A percentile compares a stretch with the other conserved stretches of the same genome.
Conservation (phyloP, 2,329 filamentous ascomycete genomes). For the Xylariaceae sp. region DNA sequence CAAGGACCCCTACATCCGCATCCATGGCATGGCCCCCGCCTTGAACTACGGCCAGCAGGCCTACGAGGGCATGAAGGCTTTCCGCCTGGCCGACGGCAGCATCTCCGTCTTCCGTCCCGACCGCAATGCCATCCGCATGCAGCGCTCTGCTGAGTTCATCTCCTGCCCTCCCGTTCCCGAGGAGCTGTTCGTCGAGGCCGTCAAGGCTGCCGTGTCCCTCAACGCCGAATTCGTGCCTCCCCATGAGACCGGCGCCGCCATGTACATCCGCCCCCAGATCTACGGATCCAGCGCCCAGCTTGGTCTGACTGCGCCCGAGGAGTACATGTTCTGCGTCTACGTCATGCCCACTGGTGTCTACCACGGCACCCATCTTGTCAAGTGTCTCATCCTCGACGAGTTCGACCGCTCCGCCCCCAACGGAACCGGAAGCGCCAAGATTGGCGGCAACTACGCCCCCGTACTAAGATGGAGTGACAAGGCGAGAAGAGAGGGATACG, state of each 20-base stretch:
- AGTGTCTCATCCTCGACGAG: constrained; percentile 80
- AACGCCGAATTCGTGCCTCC: constrained; percentile 92
- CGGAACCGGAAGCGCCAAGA: constrained; percentile 85
- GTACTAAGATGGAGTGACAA: constrained; percentile 83
- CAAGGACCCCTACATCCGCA: constrained; percentile 72
- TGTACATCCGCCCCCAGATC: constrained; percentile 87
- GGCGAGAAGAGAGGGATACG: constrained; percentile 72
- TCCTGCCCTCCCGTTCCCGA: constrained; percentile 77
- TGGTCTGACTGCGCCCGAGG: constrained; percentile 78
- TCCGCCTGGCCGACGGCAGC: constrained; percentile 66
- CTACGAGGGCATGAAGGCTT: constrained; percentile 97
- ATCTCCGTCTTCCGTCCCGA: constrained; percentile 86
- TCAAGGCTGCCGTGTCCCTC: constrained; percentile 73
- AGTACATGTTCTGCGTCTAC: constrained; percentile 87
- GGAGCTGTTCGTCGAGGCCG: constrained; percentile 68
- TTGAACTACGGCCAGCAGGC: constrained; percentile 98
- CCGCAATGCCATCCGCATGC: constrained; percentile 78
- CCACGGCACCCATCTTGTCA: constrained; percentile 84
- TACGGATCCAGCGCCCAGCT: constrained; percentile 86
- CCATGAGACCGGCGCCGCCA: constrained; percentile 78
- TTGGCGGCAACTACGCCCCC: constrained; percentile 93
- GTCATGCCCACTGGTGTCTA: constrained; percentile 91
- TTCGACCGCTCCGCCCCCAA: constrained; percentile 92
- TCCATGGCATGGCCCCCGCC: constrained; percentile 92
- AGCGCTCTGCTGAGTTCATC: constrained; percentile 76